Conservation (phyloP, 2,329 filamentous ascomycete species). For the Cercospora sesami region DNA sequence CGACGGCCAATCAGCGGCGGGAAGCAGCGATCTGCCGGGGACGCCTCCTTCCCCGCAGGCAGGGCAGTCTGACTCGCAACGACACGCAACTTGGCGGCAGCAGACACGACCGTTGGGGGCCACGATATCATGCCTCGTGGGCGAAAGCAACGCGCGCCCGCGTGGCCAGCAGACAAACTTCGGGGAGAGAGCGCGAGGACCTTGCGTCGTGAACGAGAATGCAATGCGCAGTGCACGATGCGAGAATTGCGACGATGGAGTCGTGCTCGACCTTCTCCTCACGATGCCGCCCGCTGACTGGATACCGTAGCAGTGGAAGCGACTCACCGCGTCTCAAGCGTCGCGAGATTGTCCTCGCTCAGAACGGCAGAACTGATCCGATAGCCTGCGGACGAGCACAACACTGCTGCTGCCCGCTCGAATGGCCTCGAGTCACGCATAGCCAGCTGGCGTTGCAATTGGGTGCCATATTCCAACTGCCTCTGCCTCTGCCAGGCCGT, state of each 20-base stretch:
- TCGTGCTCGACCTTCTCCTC: neutral
- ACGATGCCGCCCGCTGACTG: slow-evolving; percentile 17
- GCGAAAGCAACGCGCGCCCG: neutral
- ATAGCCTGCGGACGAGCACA: slow-evolving; percentile 11
- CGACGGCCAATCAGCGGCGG: neutral
- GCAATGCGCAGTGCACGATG: neutral
- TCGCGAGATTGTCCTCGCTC: slow-evolving; percentile 8
- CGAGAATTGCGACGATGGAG: neutral
- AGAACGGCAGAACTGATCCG: slow-evolving; percentile 9
- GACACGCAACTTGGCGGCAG: neutral
- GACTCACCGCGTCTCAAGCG: slow-evolving; percentile 23
- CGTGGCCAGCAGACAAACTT: neutral
- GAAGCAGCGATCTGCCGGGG: neutral
- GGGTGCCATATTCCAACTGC: slow-evolving; percentile 13
- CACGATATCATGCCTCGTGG: neutral
- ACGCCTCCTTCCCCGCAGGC: neutral
- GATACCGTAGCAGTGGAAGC: slow-evolving; percentile 26
- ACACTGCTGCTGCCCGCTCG: slow-evolving; percentile 5
- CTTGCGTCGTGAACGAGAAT: neutral
- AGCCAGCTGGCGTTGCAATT: slow-evolving; percentile 12
- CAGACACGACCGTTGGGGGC: neutral
- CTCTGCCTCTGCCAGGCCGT: slow-evolving; percentile 2
- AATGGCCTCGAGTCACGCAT: slow-evolving; percentile 10
- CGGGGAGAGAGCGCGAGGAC: neutral
- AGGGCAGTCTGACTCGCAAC: neutral